Evolutionary conservation across 345 rosid genomes (phyloP), one percentile per base, ranked within the genome.

Genomic region (Garcia nutans): DNA sequence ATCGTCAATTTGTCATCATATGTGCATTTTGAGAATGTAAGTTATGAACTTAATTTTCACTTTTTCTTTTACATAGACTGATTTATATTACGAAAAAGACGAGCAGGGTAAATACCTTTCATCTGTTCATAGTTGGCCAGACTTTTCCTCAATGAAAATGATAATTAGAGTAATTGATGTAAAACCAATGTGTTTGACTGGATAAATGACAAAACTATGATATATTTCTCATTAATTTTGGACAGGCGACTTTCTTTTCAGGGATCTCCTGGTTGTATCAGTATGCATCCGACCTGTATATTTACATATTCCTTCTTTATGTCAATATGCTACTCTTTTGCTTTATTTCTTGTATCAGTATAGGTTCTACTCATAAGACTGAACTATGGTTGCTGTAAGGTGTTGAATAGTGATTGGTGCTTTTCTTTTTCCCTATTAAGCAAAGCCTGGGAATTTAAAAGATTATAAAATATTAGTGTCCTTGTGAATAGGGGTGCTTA

Each of bases 21-120:
- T 15, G 65, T 71, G 59, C 74, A 49, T 47, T 58, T 70, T n/a
- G 7, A 47, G 50, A 50, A 65, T 55, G 66, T 19, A 71, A 72
- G 76, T 78, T 71, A 47, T 45, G 19, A 11, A 28, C 61, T 5
- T 71, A 13, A 45, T 64, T 28, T 56, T 68, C 8, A 10, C n/a
- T 6, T 65, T 20, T 65, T 65, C 6, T n/a, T n/a, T 31, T 31
- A 2, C 15, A 28, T 49, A 1, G 44, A 45, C 74, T 71, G 16
- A 63, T 64, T 52, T 26, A 6, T 44, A 28, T 70, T 15, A 24
- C 23, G 44, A 45, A 58, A 75, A 49, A 20, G 33, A 44, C n/a
- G 71, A 22, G 72, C 11, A 12, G 4, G 47, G 31, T 67, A 23
- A 23, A 12, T 76, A 5, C 13, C 33, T 76, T 28, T 2, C 50